Conservation (phyloP, 495 filamentous ascomycete genomes). For the Penicillium malachiteum region DNA sequence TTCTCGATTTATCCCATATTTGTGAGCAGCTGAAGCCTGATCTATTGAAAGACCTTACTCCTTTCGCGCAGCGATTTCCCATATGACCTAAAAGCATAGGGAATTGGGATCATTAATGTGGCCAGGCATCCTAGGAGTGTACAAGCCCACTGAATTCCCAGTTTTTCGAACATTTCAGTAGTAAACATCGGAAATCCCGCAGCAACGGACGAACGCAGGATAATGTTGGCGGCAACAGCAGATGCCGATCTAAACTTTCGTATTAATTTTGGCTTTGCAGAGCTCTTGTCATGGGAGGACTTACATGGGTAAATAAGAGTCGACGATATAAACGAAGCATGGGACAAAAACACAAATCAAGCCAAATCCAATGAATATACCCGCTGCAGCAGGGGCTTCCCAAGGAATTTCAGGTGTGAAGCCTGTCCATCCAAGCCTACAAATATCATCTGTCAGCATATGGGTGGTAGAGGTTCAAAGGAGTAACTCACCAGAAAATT, state of each 20-base stretch:
- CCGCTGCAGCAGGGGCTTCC: slow-evolving; percentile 33
- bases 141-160: slow-evolving; percentile 76
- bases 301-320: slow-evolving; percentile 64
- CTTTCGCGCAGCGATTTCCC: slow-evolving; percentile 32
- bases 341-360: slow-evolving; percentile 40
- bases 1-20: not conserved
- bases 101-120: slow-evolving; percentile 69
- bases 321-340: slow-evolving; percentile 43
- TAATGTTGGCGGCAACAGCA: slow-evolving; percentile 86
- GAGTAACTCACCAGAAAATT: slow-evolving; percentile 49
- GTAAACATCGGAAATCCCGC: slow-evolving; percentile 82
- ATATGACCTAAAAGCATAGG: slow-evolving; percentile 41
- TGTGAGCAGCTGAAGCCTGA: not conserved
- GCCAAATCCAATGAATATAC: slow-evolving; percentile 34
- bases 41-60: slow-evolving; percentile 27
- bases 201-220: slow-evolving; percentile 74
- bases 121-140: slow-evolving; percentile 78
- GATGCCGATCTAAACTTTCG: slow-evolving; percentile 62
- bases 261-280: not conserved
- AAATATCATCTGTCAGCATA: not conserved
- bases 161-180: slow-evolving; percentile 74
- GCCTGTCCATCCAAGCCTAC: slow-evolving; percentile 46
- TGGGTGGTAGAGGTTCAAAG: not conserved
- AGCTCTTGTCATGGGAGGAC: slow-evolving; percentile 25
- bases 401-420: slow-evolving; percentile 35